Base-by-base conservation (phyloP, 2,329 filamentous ascomycete genomes). In the Lecanicillium sp. region DNA sequence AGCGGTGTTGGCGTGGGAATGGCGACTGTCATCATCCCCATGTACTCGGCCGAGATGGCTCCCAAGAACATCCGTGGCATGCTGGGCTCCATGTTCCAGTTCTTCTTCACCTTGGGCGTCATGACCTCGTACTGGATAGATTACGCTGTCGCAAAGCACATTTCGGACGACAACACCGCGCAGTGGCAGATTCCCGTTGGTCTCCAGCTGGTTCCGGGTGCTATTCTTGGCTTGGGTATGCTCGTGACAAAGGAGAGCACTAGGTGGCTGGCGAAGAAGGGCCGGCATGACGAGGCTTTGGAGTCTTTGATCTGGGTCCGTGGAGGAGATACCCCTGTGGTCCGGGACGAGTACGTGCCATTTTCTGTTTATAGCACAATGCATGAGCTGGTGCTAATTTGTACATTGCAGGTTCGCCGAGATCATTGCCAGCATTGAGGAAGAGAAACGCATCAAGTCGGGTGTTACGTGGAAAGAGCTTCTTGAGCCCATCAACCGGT, bases 181-280 rank as follows among this genome's bases (percentile, higher is more conserved):
- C 70, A 74, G 48, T 74, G 70, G 70, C 69, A 69, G 43, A 62
- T 73, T n/a, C 66, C 71, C 7, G 60, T 68, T 3, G 61, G 59
- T 2, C 52, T 71, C 12, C 66, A 73, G 46, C 58, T 74, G 5
- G 56, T 73, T 1, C 66, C 67, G 0, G 68, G 65, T 3, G 66
- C 57, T 3, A 50, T 72, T 5, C 50, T 73, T 7, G 62, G 67
- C 0, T 41, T 69, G 15, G 69, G 69, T 0, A 72, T 72, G 66
- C 51, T 70, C 4, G 56, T 70, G 3, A 64, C 66, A 17, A 66
- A 62, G 41, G 70, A 72, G 54, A 69, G 65, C 39, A 55, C 59
- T 2, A 54, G 66, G 33, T 69, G 69, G 69, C 50, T 70, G 14
- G 65, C 68, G 4, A 63, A 66, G 45, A 64, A 61, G 28, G 67